Conservation (phyloP, 495 filamentous ascomycete genomes). For the Amniculicola lignicola region DNA sequence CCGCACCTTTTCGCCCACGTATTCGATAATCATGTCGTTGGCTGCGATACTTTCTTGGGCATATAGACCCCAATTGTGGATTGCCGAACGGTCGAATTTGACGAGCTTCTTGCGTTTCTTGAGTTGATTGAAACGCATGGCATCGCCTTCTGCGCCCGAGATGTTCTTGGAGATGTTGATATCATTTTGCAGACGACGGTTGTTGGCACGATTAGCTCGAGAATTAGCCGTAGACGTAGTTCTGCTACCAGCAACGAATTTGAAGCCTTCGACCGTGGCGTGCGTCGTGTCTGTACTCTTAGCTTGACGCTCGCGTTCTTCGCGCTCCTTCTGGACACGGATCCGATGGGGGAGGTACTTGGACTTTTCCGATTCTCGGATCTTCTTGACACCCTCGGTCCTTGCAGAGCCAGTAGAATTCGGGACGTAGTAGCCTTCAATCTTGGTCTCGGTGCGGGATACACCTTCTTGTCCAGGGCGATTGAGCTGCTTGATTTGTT, state of each 20-base stretch:
- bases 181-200: slow-evolving; percentile 87
- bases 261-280: slow-evolving; percentile 64
- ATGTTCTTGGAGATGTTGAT: slow-evolving; percentile 90
- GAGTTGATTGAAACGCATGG: slow-evolving; percentile 95
- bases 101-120: slow-evolving; percentile 99
- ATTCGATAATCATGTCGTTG: slow-evolving; percentile 99
- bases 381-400: slow-evolving; percentile 90
- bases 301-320: slow-evolving; percentile 78
- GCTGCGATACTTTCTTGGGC: slow-evolving; percentile 95
- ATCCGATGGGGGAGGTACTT: slow-evolving; percentile 97
- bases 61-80: slow-evolving; percentile 98
- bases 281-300: slow-evolving; percentile 60
- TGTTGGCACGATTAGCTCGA: slow-evolving; percentile 88
- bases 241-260: slow-evolving; percentile 69
- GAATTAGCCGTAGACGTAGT: slow-evolving; percentile 73
- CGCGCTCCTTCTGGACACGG: slow-evolving; percentile 83
- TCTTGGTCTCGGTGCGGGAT: slow-evolving; percentile 53
- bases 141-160: slow-evolving; percentile 69
- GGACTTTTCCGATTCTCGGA: slow-evolving; percentile 93
- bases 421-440: slow-evolving; percentile 87
- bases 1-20: slow-evolving; percentile 94
- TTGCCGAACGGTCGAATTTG: slow-evolving; percentile 94
- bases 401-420: slow-evolving; percentile 81
- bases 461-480: slow-evolving; percentile 52
- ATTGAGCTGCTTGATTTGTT: slow-evolving; percentile 84